A percentile compares a stretch with the other conserved stretches of the same genome.
Conservation (phyloP, 2,329 filamentous ascomycete species). For the Cladosporium austrohemisphaericum region DNA sequence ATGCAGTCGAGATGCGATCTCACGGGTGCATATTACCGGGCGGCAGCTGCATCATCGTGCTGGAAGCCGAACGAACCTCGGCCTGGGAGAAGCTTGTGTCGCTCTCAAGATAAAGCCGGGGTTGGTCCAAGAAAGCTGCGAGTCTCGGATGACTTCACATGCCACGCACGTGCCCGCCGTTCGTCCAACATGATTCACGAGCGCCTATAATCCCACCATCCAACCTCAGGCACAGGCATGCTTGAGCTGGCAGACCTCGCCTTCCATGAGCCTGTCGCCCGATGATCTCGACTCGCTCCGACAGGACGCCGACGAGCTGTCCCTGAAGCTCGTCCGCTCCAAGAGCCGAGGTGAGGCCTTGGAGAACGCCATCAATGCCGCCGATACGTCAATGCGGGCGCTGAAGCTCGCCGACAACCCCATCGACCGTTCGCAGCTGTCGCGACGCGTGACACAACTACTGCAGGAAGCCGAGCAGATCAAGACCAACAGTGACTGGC, state of each 20-base stretch:
- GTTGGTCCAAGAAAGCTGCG: background rate
- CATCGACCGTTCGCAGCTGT: slow-evolving; percentile 64
- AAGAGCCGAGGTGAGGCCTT: slow-evolving; percentile 20
- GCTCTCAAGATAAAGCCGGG: no score
- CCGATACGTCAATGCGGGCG: slow-evolving; percentile 78
- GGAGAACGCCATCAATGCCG: slow-evolving; percentile 57
- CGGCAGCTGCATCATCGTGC: no score
- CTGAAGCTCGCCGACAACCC: slow-evolving; percentile 57
- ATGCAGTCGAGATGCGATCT: no score
- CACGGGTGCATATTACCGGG: no score
- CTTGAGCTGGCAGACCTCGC: slow-evolving; percentile 2
- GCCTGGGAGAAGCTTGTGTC: background rate
- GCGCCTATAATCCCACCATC: no score
- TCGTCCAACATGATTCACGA: background rate
- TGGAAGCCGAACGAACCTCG: slow-evolving; percentile 6
- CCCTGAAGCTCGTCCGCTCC: slow-evolving; percentile 21
- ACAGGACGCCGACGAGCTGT: slow-evolving; percentile 22
- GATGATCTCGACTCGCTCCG: slow-evolving; percentile 22
- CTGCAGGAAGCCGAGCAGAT: slow-evolving; percentile 71
- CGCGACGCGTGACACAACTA: slow-evolving; percentile 63
- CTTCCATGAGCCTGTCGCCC: slow-evolving; percentile 18
- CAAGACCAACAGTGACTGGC: slow-evolving; percentile 50
- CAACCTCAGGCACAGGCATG: no score
- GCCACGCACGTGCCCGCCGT: background rate
- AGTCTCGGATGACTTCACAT: slow-evolving; percentile 8